These are phyloP conservation scores for Teunomyces stri DNA, from an alignment of 805 yeast genomes.

Conservation along the genomic window DNA sequence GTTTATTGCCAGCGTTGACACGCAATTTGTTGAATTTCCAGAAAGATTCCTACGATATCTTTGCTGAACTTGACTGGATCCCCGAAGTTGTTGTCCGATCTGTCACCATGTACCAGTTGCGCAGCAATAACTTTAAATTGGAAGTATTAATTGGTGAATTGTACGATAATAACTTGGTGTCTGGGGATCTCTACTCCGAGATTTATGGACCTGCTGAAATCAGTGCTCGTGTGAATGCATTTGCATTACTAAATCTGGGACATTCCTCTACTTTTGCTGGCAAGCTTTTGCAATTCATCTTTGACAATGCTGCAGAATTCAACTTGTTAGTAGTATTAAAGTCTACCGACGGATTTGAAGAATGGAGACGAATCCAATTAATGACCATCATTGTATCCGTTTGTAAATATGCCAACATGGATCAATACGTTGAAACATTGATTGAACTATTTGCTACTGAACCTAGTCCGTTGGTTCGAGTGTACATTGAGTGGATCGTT, in stretches of 20 bases:
- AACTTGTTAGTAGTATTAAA: constrained; percentile 49
- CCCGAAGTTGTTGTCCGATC: constrained; percentile 45
- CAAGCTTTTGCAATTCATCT: constrained; percentile 32
- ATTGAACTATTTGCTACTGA: constrained; percentile 47
- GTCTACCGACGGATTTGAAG: constrained; percentile 68
- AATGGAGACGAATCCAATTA: constrained; percentile 56
- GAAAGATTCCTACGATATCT: constrained; percentile 21
- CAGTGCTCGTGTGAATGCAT: constrained; percentile 48
- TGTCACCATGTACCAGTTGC: constrained; percentile 51
- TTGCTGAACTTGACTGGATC: constrained; percentile 51
- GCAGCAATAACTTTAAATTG: constrained; percentile 53
- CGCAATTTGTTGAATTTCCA: constrained; percentile 46
- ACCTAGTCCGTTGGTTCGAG: constrained; percentile 73
- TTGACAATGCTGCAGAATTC: constrained; percentile 36
- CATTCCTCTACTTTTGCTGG: constrained; percentile 26
- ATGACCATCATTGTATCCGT: constrained; percentile 52
- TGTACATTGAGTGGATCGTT: constrained; percentile 77
- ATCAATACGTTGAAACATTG: constrained; percentile 29
- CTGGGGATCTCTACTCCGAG: constrained; percentile 37
- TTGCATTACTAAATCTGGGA: constrained; percentile 43
- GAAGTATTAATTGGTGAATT: constrained; percentile 55
- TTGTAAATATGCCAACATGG: constrained; percentile 30
- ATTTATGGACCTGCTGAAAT: constrained; percentile 61
- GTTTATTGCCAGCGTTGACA: constrained; percentile 62
- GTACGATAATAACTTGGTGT: constrained; percentile 46